Conservation (phyloP, 176 grass and related monocot genomes). For the Cenchrus americanus region DNA sequence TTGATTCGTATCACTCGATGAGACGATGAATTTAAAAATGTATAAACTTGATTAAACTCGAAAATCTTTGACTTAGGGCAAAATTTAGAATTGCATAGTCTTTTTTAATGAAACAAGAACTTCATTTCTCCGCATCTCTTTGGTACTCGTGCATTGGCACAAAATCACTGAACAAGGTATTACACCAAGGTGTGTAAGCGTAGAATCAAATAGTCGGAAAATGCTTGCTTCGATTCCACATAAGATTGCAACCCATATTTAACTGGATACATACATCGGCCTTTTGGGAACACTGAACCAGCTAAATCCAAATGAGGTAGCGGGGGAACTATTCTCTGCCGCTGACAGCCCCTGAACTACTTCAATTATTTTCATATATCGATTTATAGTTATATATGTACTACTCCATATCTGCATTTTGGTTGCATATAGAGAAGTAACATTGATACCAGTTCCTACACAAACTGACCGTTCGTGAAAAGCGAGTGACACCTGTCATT, state of each 20-base stretch:
- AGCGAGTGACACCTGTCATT: neutral
- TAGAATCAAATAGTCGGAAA: neutral
- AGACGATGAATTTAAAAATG: too few species aligned
- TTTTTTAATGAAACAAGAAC: too few species aligned
- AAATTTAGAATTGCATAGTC: too few species aligned
- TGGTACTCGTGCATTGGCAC: too few species aligned
- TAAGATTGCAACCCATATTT: neutral
- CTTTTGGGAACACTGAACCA: neutral
- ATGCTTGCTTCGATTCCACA: neutral
- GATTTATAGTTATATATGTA: neutral
- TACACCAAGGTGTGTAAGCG: too few species aligned
- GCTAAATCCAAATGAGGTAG: neutral
- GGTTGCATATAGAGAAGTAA: neutral
- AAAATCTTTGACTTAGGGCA: too few species aligned
- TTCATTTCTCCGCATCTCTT: too few species aligned
- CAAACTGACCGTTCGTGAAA: neutral
- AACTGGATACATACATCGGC: neutral
- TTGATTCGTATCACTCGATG: too few species aligned
- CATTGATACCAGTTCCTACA: constrained; percentile 1
- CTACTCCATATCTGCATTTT: neutral
- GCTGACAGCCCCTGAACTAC: neutral
- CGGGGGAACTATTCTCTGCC: neutral
- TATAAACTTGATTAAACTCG: too few species aligned
- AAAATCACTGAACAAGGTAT: too few species aligned
- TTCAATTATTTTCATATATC: neutral